A percentile compares a stretch with the other conserved stretches of the same genome.
These are phyloP conservation scores for Fraxinus latifolia DNA, from an alignment of 305 asterid species.

Conservation along the genomic window DNA sequence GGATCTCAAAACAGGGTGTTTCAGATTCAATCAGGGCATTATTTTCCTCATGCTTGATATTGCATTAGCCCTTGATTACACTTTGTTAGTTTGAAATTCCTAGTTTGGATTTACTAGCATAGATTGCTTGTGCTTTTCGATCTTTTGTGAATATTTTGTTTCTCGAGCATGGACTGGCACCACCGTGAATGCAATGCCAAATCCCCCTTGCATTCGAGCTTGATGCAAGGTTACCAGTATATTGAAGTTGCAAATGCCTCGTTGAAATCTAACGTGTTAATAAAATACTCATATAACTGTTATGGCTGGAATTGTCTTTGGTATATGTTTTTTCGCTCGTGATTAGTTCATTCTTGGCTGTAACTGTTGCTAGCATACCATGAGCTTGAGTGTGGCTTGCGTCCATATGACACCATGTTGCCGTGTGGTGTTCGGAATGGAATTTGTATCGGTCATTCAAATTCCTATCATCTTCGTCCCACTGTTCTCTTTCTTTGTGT, in stretches of 20 bases:
- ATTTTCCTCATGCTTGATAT: constrained; percentile 57
- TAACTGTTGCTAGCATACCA: not conserved
- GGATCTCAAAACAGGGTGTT: constrained; percentile 57
- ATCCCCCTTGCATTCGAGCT: constrained; percentile 18
- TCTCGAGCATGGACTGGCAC: constrained; percentile 28
- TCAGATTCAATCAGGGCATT: constrained; percentile 67
- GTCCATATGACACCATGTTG: not conserved
- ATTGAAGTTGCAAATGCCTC: constrained; percentile 26
- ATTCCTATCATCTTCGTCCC: not conserved
- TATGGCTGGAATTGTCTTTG: not conserved
- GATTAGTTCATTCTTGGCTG: not conserved
- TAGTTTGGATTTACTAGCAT: constrained; percentile 40
- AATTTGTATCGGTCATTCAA: not conserved
- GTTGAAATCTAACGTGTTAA: constrained; percentile 29
- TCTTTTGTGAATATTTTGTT: constrained; percentile 46
- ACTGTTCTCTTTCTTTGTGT: not conserved
- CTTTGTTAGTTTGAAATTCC: constrained; percentile 23
- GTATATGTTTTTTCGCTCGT: not conserved
- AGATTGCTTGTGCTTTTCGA: constrained; percentile 39
- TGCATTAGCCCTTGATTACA: not conserved
- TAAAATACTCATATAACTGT: constrained; percentile 26
- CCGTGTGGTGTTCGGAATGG: too few relatives aligned
- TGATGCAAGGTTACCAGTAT: constrained; percentile 20
- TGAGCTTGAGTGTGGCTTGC: not conserved
- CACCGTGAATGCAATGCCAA: constrained; percentile 17